Percentiles rank a stretch among this genome's conserved stretches.
These are phyloP conservation scores for Talaromyces rugulosus DNA, from an alignment of 2,329 filamentous ascomycete species.

Conservation along the genomic window DNA sequence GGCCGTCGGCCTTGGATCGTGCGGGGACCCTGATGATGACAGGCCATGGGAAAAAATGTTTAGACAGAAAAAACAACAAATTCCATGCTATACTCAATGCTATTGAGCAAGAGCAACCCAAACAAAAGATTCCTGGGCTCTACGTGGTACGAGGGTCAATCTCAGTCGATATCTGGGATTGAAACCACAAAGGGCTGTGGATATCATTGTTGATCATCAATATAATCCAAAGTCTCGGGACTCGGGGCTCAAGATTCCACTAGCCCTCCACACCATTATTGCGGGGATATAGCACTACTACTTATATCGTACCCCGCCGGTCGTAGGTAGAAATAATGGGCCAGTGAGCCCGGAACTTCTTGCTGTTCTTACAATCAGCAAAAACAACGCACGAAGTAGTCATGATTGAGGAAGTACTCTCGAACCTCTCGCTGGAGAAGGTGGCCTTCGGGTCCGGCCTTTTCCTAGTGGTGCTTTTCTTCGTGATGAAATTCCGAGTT, in stretches of 20 bases:
- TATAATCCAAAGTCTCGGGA: not conserved
- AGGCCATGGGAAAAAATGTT: not conserved
- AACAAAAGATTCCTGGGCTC: not conserved
- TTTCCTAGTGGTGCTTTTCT: conserved; percentile 37
- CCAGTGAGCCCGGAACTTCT: too few species aligned
- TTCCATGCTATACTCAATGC: not conserved
- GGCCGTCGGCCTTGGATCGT: not conserved
- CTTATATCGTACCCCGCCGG: not conserved
- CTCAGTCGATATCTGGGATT: not conserved
- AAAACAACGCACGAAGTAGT: not conserved
- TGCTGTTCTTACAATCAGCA: not conserved
- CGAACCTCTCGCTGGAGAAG: conserved; percentile 42
- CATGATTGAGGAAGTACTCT: conserved; percentile 47
- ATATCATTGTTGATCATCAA: not conserved
- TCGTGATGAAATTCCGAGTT: conserved; percentile 26
- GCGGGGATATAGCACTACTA: not conserved
- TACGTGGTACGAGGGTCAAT: not conserved
- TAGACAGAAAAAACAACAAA: not conserved
- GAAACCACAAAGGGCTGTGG: not conserved
- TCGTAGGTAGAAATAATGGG: not conserved
- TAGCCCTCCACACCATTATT: not conserved
- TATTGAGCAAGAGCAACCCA: not conserved
- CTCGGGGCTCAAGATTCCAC: not conserved
- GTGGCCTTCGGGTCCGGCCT: conserved; percentile 37
- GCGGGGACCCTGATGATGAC: not conserved